A percentile compares a stretch with the other conserved stretches of the same genome.
phyloP scores from a whole-genome alignment of 768 basidiomycete species.

The Terana coerulea region DNA sequence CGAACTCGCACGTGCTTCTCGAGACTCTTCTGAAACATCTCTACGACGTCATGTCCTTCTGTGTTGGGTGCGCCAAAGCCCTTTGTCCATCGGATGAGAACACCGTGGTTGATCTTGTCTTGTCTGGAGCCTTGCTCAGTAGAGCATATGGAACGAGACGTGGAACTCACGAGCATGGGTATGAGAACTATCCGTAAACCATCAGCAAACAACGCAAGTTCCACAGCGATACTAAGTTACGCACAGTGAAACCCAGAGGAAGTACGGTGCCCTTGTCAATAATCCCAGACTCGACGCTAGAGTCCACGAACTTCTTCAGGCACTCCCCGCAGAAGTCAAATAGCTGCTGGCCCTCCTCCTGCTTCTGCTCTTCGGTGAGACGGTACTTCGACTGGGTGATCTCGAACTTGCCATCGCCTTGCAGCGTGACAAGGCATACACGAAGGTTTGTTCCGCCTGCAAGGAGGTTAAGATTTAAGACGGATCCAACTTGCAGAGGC shows the following conservation, averaged over 20 bases:
- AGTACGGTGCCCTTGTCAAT: slow-evolving; percentile 55
- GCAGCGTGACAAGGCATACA: slow-evolving; percentile 91
- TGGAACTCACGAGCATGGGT: slow-evolving; percentile 79
- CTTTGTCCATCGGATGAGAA: slow-evolving; percentile 98
- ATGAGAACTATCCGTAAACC: slow-evolving; percentile 64
- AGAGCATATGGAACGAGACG: not conserved
- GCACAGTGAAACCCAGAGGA: slow-evolving; percentile 90
- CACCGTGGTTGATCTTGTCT: slow-evolving; percentile 88
- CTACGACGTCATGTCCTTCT: slow-evolving; percentile 90
- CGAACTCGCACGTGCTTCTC: slow-evolving; percentile 72
- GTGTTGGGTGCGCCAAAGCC: slow-evolving; percentile 91
- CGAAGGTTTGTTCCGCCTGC: slow-evolving; percentile 95
- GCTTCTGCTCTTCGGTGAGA: slow-evolving; percentile 96
- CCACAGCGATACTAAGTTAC: slow-evolving; percentile 26
- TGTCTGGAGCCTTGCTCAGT: slow-evolving; percentile 49
- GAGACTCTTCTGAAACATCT: slow-evolving; percentile 85
- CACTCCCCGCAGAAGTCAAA: slow-evolving; percentile 99
- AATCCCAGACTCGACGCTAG: slow-evolving; percentile 54
- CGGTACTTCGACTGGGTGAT: slow-evolving; percentile 98
- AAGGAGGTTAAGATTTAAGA: not conserved
- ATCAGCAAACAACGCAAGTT: not conserved
- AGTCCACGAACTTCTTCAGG: slow-evolving; percentile 81
- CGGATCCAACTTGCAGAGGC: not conserved
- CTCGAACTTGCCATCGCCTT: slow-evolving; percentile 94
- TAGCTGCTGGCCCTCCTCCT: slow-evolving; percentile 90